These are phyloP conservation scores for Heimioporus retisporus DNA, from an alignment of 1,284 basidiomycete genomes.

Conservation along the genomic window DNA sequence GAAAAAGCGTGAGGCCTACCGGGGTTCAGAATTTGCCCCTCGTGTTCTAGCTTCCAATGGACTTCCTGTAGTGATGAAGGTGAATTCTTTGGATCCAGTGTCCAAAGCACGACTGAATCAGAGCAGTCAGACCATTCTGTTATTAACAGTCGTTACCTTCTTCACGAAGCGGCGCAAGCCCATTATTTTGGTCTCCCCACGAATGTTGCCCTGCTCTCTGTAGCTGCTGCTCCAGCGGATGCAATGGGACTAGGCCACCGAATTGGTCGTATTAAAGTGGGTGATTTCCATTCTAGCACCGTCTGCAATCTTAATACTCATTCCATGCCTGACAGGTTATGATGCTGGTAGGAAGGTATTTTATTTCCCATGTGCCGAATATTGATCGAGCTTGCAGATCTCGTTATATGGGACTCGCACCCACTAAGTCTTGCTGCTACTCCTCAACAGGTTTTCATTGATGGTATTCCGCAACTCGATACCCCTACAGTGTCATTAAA, in stretches of 20 bases:
- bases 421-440: slow-evolving; percentile 64
- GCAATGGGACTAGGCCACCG: slow-evolving; percentile 72
- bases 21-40: too few relatives aligned
- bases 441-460: slow-evolving; percentile 75
- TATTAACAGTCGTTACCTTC: slow-evolving; percentile 67
- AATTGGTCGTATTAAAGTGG: slow-evolving; percentile 60
- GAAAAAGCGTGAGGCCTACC: too few relatives aligned
- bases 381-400: background rate
- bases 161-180: slow-evolving; percentile 75
- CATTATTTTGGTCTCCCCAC: slow-evolving; percentile 62
- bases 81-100: slow-evolving; percentile 12
- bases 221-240: slow-evolving; percentile 68
- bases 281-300: slow-evolving; percentile 11
- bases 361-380: background rate
- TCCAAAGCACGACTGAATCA: background rate
- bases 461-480: slow-evolving; percentile 70
- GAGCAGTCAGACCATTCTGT: slow-evolving; percentile 56
- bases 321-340: slow-evolving; percentile 41
- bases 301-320: background rate
- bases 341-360: slow-evolving; percentile 45
- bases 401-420: slow-evolving; percentile 39
- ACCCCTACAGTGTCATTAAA: slow-evolving; percentile 47
- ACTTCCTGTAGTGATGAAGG: slow-evolving; percentile 62
- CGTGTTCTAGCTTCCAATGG: too few relatives aligned
- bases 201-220: slow-evolving; percentile 55